Base-by-base conservation (phyloP, 2,329 filamentous ascomycete species). In the Trichophyton schoenleinii region DNA sequence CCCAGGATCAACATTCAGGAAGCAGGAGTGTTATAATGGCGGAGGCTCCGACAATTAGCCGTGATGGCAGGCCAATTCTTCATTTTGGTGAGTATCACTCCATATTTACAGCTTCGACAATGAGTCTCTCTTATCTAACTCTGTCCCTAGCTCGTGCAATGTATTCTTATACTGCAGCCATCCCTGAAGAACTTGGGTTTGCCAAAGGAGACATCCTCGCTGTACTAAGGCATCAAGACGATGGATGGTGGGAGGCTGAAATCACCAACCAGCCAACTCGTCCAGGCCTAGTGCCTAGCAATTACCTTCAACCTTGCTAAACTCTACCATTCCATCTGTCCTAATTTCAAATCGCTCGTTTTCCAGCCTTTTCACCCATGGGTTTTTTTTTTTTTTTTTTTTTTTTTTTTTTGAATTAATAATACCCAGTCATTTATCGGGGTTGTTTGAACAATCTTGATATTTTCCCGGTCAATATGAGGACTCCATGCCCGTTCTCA, bases 221-320 rank as follows among this genome's bases (percentile, higher is more conserved):
- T 1, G 86, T 99, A 13, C 79, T 96, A 55, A 83, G 91, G 63
- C 84, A 95, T 69, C 94, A 99, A 75, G 94, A 99, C 72, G 94
- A 99, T 71, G 94, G 94, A 20, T 99, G 94, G 94, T 99, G 95
- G 94, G 94, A 99, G 77, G 95, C 95, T 11, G 92, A 96, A 73
- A 84, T 96, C 46, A 88, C 91, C 53, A 79, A 78, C 7, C 72
- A 75, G 46, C 72, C 70, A n/a, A 66, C 69, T 44, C 71, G 68
- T 61, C 73, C 80, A 15, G 84, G 84, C 25, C 74, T 87, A 66
- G 84, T 87, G 59, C 84, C 84, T 2, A 85, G 82, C 66, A 87
- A 87, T 71, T 87, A 87, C 68, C 70, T 87, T 61, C 83, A 86
- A 72, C 77, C 78, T 60, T 83, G 82, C 63, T 80, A 70, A 73